Base-by-base conservation (phyloP, 805 yeast genomes). In the Zygoascus biomembranicola region DNA sequence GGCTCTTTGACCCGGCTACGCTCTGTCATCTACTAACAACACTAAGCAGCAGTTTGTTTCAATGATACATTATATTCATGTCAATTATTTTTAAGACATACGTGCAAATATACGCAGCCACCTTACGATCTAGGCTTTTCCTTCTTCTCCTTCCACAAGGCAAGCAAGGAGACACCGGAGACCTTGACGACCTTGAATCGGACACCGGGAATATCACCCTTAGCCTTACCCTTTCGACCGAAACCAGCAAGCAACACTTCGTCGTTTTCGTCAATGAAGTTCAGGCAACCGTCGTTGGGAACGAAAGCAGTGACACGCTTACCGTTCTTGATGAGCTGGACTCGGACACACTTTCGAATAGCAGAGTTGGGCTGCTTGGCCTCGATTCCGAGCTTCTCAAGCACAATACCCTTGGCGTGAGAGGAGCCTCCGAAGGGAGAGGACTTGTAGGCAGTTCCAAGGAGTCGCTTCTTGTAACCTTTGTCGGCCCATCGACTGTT, bases 201-300 rank as follows among this genome's bases (percentile, higher is more conserved):
- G 76, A 94, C 99, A 89, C 99, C 99, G 78, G 99, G 99, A 75
- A 94, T 92, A 90, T 94, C 99, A 85, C 99, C 99, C 95, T 94
- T 94, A 78, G 99, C 99, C 85, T 94, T 94, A 84, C 99, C 99
- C 85, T 96, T 94, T 83, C 98, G 90, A 89, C 99, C 99, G 90
- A 94, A 94, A 85, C 99, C 99, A 73, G 99, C 98, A 71, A 94
- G 84, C 73, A 94, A 82, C 70, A 94, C 99, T 80, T 94, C 98
- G 81, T 94, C 99, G 84, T 94, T 94, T 83, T 94, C 98, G 77
- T 94, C 99, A 71, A 94, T 97, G 70, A 85, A 94, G 94, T 94
- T 94, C 78, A 94, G 81, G 85, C 99, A 94, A 92, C 99, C 99
- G 81, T 94, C 99, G 73, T 94, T 92, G 79, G 99, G 99, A 75